A percentile compares a stretch with the other conserved stretches of the same genome.
phyloP scores from a whole-genome alignment of 306 rosid genomes.

The Cucurbita pepo region DNA sequence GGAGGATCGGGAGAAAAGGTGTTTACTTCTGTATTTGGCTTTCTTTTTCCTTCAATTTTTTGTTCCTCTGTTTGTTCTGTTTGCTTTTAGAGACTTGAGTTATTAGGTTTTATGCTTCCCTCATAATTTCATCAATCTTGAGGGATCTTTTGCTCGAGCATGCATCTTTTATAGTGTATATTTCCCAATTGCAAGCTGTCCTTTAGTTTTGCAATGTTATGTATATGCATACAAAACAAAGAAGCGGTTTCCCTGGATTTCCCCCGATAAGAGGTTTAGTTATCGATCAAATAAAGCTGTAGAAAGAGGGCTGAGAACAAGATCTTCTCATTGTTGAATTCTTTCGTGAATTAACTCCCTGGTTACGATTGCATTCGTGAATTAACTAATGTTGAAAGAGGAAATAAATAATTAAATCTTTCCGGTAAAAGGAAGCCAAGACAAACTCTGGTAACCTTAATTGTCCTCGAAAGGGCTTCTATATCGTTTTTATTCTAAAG shows the following conservation, averaged over 20 bases:
- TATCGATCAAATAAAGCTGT: not conserved
- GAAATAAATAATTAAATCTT: not conserved
- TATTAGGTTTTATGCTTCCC: not conserved
- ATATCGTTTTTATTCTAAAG: not conserved
- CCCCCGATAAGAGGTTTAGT: not conserved
- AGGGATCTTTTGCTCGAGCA: not conserved
- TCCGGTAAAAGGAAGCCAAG: not conserved
- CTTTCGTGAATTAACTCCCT: not conserved
- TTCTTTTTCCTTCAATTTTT: too few species aligned
- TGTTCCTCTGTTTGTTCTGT: not conserved
- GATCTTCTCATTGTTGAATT: not conserved
- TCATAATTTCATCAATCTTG: not conserved
- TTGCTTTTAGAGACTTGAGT: not conserved
- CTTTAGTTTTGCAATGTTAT: not conserved
- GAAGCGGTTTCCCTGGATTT: not conserved
- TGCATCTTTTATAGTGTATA: not conserved
- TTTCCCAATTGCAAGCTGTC: not conserved
- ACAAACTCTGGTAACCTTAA: not conserved
- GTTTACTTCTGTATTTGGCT: not conserved
- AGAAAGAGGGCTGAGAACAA: not conserved
- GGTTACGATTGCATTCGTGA: not conserved
- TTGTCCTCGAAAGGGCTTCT: not conserved
- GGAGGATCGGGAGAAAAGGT: conserved; percentile 1
- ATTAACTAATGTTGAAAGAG: not conserved
- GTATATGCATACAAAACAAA: not conserved